Conservation (phyloP, 768 basidiomycete species). For the Termitomyces sp. region DNA sequence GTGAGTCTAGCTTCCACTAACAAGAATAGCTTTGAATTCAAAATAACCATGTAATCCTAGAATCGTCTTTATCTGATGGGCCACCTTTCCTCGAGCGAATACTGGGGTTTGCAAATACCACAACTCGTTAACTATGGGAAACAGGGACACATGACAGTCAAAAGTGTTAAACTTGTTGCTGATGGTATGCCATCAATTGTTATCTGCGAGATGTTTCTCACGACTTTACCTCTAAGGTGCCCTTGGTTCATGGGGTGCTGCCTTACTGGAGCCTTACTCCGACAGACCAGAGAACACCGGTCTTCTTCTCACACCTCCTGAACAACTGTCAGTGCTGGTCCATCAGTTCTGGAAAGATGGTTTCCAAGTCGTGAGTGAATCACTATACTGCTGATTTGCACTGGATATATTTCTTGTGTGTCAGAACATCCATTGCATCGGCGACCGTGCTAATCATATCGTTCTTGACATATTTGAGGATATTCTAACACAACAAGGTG, state of each 20-base stretch:
- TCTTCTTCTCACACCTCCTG: slow-evolving; percentile 55
- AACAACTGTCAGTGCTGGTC: slow-evolving; percentile 48
- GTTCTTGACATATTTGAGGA: slow-evolving; percentile 81
- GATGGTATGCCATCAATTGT: slow-evolving; percentile 48
- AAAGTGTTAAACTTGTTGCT: slow-evolving; percentile 67
- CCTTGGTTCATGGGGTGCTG: slow-evolving; percentile 89
- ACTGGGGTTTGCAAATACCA: slow-evolving; percentile 63
- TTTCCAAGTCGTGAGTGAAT: slow-evolving; percentile 73
- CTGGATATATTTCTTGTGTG: not conserved
- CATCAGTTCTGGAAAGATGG: slow-evolving; percentile 62
- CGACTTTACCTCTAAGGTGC: slow-evolving; percentile 46
- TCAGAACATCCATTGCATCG: slow-evolving; percentile 86
- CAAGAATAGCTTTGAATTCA: not conserved
- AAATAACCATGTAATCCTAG: slow-evolving; percentile 21
- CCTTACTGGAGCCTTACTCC: slow-evolving; percentile 77
- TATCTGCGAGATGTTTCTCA: not conserved
- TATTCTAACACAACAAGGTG: slow-evolving; percentile 33
- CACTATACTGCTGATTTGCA: not conserved
- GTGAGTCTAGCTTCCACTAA: slow-evolving; percentile 29
- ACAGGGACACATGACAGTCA: slow-evolving; percentile 46
- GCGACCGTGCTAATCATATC: slow-evolving; percentile 81
- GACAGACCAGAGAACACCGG: slow-evolving; percentile 72
- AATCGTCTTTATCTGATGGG: slow-evolving; percentile 63
- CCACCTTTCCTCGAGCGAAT: slow-evolving; percentile 41
- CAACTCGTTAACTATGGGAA: slow-evolving; percentile 54